Base-by-base conservation (phyloP, 495 filamentous ascomycete species). In the Polyplosphaeria fusca region DNA sequence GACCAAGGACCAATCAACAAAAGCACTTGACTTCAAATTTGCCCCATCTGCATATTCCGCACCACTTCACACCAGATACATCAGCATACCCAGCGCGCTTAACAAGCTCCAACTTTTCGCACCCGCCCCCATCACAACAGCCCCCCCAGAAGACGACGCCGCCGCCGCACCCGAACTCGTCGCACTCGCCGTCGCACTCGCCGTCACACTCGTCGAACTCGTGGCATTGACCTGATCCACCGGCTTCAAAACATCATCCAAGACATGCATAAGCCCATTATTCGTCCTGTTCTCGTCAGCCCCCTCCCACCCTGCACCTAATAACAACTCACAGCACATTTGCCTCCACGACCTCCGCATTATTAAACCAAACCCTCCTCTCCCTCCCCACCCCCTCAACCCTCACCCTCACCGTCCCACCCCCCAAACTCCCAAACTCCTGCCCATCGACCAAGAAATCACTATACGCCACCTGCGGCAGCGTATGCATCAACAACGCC, bases 201-300 rank as follows among this genome's bases (percentile, higher is more conserved):
- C 27, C 4, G 28, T 30, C 23, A 46, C n/a, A 13, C 41, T 49
- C 4, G 18, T 22, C 20, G 49, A 48, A 5, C 41, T 40, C 7
- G 57, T 54, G 2, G 49, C 41, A 38, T 54, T 60, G 13, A 48
- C 14, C n/a, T 53, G 24, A n/a, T 55, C 44, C 0, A 60, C 20
- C 26, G 57, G 57, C 18, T 20, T 39, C 49, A 60, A 54, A 5
- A 74, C 67, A n/a, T 51, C 44, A 47, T 71, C 67, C 16, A 74
- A 44, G 23, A 67, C 61, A 35, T 74, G 70, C 43, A 72, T 49
- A 0, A 72, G 48, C 18, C 71, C 71, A 40, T 74, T 74, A 46
- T 69, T 65, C 5, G 70, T 68, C 39, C 62, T 65, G 28, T 32
- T 58, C n/a, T 35, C 20, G 19, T 16, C 22, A 2, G 12, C 5